These are phyloP conservation scores for Cryptococcus maquisensis DNA, from an alignment of 1,284 basidiomycete genomes.

Conservation along the genomic window DNA sequence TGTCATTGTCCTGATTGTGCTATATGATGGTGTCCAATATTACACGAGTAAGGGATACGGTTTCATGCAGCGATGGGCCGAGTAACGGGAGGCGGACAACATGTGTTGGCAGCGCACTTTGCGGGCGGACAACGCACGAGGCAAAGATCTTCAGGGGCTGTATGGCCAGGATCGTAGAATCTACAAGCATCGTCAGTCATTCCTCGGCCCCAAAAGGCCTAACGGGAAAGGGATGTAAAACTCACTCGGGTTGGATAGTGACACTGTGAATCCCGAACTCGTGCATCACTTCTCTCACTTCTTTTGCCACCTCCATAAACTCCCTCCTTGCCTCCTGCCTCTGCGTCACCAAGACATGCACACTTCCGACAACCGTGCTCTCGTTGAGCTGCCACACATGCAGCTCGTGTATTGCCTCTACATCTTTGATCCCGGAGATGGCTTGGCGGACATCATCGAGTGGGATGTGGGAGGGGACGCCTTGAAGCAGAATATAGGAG, in stretches of 20 bases:
- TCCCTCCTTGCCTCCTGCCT: slow-evolving; percentile 54
- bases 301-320: slow-evolving; percentile 84
- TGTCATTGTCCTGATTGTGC: no score
- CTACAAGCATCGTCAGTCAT: slow-evolving; percentile 2
- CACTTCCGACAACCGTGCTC: slow-evolving; percentile 86
- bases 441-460: slow-evolving; percentile 77
- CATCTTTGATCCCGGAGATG: slow-evolving; percentile 77
- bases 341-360: slow-evolving; percentile 81
- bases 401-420: slow-evolving; percentile 87
- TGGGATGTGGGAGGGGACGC: slow-evolving; percentile 83
- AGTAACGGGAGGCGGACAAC: slow-evolving; percentile 39
- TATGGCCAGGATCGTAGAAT: slow-evolving; percentile 14
- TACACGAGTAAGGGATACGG: no score
- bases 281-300: slow-evolving; percentile 80
- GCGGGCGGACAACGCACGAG: slow-evolving; percentile 49
- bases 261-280: slow-evolving; percentile 88
- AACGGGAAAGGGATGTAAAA: not conserved
- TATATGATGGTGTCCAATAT: no score
- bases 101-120: slow-evolving; percentile 45
- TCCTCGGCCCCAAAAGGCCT: not conserved
- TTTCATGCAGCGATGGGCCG: no score
- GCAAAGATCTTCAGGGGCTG: slow-evolving; percentile 20
- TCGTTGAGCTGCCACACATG: slow-evolving; percentile 95
- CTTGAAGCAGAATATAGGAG: slow-evolving; percentile 92
- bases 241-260: slow-evolving; percentile 63